Evolutionary conservation across 169 alveolate genomes (phyloP), one percentile per base, ranked within the genome.

Genomic region (Toxoplasma gondii): DNA sequence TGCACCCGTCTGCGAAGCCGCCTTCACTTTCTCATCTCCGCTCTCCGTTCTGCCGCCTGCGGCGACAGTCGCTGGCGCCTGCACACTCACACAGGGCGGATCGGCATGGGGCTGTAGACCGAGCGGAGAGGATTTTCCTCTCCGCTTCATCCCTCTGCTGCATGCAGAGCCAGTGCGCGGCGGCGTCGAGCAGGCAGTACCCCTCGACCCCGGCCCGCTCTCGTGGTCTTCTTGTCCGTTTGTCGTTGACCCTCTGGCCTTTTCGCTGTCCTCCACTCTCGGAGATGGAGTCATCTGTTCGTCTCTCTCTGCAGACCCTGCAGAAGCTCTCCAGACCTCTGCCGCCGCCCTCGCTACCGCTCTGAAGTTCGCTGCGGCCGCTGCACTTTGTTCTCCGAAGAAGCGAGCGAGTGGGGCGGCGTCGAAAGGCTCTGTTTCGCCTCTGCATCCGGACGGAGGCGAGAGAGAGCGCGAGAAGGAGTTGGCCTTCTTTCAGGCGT

Each of bases 51-150:
- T 49, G 58, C 74, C 74, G 7, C 4, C 74, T 64, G 74, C 74
- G 7, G 31, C 29, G 74, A 64, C 74, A 31, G 7, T 64, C 34
- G 67, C 67, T 9, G n/a, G 74, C 74, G 74, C 34, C 74, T 64
- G 74, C 74, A 64, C 74, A 1, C n/a, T 64, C n/a, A 64, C 74
- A 31, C 74, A 64, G n/a, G 74, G 74, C 74, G 74, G 74, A 1
- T 17, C 86, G 29, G 44, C 86, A 16, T n/a, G 39, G 43, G 86
- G 29, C 39, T n/a, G 86, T 45, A 41, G 45, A n/a, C 86, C 86
- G 39, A 78, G 86, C 86, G 86, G 49, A 16, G 86, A 78, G 43
- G 45, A 78, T 31, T 78, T 78, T 78, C 86, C 86, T 78, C 43
- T 78, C 10, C 86, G 49, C 29, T n/a, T 78, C 86, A 45, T 38